Evolutionary conservation across 2,329 filamentous ascomycete genomes (phyloP), one percentile per base, ranked within the genome.

Genomic region (Sporothrix luriei): DNA sequence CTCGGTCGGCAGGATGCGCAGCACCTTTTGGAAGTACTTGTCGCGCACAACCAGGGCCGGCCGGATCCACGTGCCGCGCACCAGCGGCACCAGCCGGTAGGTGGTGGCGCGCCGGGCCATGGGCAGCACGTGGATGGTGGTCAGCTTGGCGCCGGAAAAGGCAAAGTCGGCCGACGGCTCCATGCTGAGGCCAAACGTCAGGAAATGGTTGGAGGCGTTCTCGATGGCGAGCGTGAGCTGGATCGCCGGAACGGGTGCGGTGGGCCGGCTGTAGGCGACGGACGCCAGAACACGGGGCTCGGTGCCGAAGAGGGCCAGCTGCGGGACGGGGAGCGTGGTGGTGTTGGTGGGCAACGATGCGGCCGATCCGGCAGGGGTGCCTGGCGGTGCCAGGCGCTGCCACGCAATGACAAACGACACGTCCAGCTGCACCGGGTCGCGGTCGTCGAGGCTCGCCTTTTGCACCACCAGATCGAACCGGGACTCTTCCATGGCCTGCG

Each of bases 151-250:
- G 0, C 95, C 95, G 9, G 92, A 93, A 79, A 99, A 98, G 0
- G 93, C 94, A 79, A 98, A 98, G 68, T 93, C 87, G 73, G 97
- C 93, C 77, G 88, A 94, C 2, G 93, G 91, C 74, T 99, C 94
- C 93, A 99, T 97, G 33, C 85, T 88, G 64, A 98, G 79, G 40
- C 92, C 93, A 80, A 99, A 99, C 0, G 94, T 97, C 65, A 99
- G 86, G 79, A 97, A 96, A 78, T 99, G 95, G 78, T 89, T 91
- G 0, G 94, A 97, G 0, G 94, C 91, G 77, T 99, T 99, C 80
- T 99, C 95, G 69, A 99, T 88, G 3, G 88, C 92, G 77, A 87
- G 77, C 54, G 84, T 80, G 16, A 88, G 77, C 73, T 77, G 38
- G 38, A 73, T 57, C 14, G 21, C 68, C 24, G n/a, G 43, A 3